A percentile compares a stretch with the other conserved stretches of the same genome.
phyloP scores from a whole-genome alignment of 2,329 filamentous ascomycete species.

The Aspergillus sp. region DNA sequence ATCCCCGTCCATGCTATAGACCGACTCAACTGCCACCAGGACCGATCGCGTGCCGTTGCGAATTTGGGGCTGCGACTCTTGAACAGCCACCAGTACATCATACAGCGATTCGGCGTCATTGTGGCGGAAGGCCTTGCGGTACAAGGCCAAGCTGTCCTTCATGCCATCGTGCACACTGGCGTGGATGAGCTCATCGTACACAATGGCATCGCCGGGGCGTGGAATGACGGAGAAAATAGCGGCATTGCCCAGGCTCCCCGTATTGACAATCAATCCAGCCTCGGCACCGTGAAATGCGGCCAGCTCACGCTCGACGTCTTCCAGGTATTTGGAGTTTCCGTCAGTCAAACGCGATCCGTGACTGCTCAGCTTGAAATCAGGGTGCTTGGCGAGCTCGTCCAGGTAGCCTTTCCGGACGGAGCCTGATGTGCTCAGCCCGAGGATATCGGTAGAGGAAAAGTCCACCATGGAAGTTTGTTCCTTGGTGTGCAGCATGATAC shows the following conservation, averaged over 20 bases:
- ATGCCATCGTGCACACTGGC: constrained; percentile 72
- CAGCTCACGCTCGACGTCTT: constrained; percentile 50
- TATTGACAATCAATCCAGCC: constrained; percentile 55
- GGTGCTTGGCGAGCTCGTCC: constrained; percentile 8
- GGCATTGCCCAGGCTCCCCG: constrained; percentile 60
- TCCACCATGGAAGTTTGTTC: not conserved
- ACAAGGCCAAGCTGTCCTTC: constrained; percentile 54
- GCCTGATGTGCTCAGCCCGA: constrained; percentile 9
- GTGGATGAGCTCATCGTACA: constrained; percentile 68
- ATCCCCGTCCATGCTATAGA: constrained; percentile 54
- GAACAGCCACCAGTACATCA: not conserved
- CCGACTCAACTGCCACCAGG: constrained; percentile 44
- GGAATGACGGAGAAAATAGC: constrained; percentile 56
- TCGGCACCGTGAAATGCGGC: constrained; percentile 56
- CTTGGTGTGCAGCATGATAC: not conserved
- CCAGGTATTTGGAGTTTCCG: constrained; percentile 10
- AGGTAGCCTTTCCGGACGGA: constrained; percentile 9
- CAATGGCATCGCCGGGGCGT: constrained; percentile 55
- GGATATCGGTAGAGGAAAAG: constrained; percentile 16
- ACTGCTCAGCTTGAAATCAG: constrained; percentile 11
- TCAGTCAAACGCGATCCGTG: constrained; percentile 9
- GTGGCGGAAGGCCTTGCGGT: constrained; percentile 26
- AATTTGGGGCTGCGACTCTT: constrained; percentile 1
- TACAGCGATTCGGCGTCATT: constrained; percentile 4
- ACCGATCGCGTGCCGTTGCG: constrained; percentile 28